Base-by-base conservation (phyloP, 352 stramenopile species). In the Phytophthora citrophthora region DNA sequence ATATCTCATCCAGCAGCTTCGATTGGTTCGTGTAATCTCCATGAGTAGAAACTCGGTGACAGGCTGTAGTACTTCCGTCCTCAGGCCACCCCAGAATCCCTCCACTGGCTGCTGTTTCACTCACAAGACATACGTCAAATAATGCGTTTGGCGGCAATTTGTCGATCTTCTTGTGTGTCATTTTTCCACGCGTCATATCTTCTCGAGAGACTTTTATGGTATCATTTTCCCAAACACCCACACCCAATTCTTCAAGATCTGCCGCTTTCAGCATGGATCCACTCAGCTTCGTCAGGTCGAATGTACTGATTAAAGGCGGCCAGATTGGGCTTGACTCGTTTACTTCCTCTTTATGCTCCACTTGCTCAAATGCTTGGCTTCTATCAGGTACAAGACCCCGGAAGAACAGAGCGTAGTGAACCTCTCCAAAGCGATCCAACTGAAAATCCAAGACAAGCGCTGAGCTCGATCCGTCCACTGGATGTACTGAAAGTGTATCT, bases 11-110 rank as follows among this genome's bases (percentile, higher is more conserved):
- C 20, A 86, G 54, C 26, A 86, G 36, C 0, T 76, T 61, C 0
- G 87, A 93, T 43, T 91, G 81, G 43, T 93, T 95, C 5, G 81
- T 82, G 64, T 92, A 95, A 44, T 95, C 85, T 0, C 83, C 84
- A 61, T 92, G 81, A 0, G 87, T 95, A 20, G 54, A 49, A 43
- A 93, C 68, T 9, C 65, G 69, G 31, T 82, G 70, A 24, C 87
- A 95, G 0, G 65, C 66, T 3, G 56, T 49, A 2, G 49, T 32
- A 32, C 57, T 72, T n/a, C 55, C 67, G 5, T 66, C 47, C 9
- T 26, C 49, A 11, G 65, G 65, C 72, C 79, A 86, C 8, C 73
- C 69, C 49, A 95, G 88, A 23, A 95, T 73, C 5, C 85, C 87
- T 4, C 84, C 73, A 45, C 83, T 92, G 6, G 65, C 79, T 5